These are phyloP conservation scores for Trichoderma sp. DNA, from an alignment of 2,329 filamentous ascomycete species.

Conservation along the genomic window DNA sequence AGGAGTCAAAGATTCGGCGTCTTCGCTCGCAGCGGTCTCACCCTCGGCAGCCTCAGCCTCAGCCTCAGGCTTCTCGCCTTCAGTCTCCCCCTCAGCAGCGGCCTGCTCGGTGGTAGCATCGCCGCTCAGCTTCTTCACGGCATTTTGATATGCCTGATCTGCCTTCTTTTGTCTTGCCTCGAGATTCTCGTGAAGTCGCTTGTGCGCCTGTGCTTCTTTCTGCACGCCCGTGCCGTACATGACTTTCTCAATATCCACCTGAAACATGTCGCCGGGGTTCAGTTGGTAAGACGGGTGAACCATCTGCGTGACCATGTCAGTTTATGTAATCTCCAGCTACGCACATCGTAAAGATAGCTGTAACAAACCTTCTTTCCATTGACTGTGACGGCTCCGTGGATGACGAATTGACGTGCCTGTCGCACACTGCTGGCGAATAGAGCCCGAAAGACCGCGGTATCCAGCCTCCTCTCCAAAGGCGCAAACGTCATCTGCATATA, in stretches of 20 bases:
- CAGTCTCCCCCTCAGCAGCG: slow-evolving; percentile 12
- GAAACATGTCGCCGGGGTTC: slow-evolving; percentile 98
- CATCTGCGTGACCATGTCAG: slow-evolving; percentile 61
- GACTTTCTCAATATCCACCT: slow-evolving; percentile 85
- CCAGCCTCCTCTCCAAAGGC: slow-evolving; percentile 83
- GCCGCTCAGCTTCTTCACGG: slow-evolving; percentile 20
- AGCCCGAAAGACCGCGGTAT: slow-evolving; percentile 91
- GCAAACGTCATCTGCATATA: slow-evolving; percentile 97
- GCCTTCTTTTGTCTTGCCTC: slow-evolving; percentile 29
- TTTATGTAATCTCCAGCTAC: background rate
- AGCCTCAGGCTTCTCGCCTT: slow-evolving; percentile 21
- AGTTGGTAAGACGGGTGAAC: slow-evolving; percentile 85
- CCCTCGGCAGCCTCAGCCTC: slow-evolving; percentile 23
- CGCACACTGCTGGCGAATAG: slow-evolving; percentile 90
- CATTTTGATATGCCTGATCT: slow-evolving; percentile 25
- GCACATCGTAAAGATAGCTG: background rate
- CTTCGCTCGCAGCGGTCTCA: slow-evolving; percentile 24
- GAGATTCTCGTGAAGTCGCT: slow-evolving; percentile 27
- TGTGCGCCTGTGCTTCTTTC: slow-evolving; percentile 46
- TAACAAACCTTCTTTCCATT: slow-evolving; percentile 84
- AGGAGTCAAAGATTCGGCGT: slow-evolving; percentile 23
- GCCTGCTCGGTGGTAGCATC: slow-evolving; percentile 20
- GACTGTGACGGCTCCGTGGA: slow-evolving; percentile 90
- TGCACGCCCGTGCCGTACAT: slow-evolving; percentile 79
- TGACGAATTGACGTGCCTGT: slow-evolving; percentile 90